Evolutionary conservation across 2,329 filamentous ascomycete genomes (phyloP), one percentile per base, ranked within the genome.

Genomic region (Sporothrix dimorphospora): DNA sequence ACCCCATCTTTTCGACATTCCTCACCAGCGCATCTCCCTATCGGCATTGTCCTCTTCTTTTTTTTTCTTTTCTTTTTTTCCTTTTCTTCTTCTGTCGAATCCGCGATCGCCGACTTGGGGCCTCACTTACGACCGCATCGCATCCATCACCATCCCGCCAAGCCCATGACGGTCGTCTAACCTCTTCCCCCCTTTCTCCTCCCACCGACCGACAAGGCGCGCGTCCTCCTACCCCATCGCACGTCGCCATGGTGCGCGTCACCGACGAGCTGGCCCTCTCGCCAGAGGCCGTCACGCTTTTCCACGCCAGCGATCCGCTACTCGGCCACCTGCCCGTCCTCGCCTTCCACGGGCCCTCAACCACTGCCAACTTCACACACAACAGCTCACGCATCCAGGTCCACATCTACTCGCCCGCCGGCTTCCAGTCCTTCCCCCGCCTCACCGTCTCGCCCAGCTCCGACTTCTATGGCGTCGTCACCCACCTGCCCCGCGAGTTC

Each of bases 361-460:
- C 94, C 40, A 97, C 94, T 57, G 91, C 93, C 78, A 97, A 97
- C 82, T 92, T 92, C 76, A 93, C 90, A 66, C 89, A 91, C 78
- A 97, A 94, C 82, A 95, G 92, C 82, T 98, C 95, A 75, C 92
- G 96, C 81, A 94, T 98, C 76, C 95, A 98, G 84, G 89, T 96
- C 75, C 96, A 98, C 82, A 89, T 99, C 81, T 93, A 97, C 83
- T 93, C 92, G 74, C 90, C 94, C 2, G 94, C 94, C 75, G 96
- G 96, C 76, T 91, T 97, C 77, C 92, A 93, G 79, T 95, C 92
- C 77, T 99, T 95, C 80, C 91, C 93, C 73, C 93, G 95, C 78
- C 89, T 99, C 76, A 97, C 95, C 73, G 91, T 98, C 76, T 97
- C 95, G 30, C 96, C 96, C 59, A 97, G 92, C 78, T 97, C 95